Conservation (phyloP, 768 basidiomycete species). For the Trametes elegans region DNA sequence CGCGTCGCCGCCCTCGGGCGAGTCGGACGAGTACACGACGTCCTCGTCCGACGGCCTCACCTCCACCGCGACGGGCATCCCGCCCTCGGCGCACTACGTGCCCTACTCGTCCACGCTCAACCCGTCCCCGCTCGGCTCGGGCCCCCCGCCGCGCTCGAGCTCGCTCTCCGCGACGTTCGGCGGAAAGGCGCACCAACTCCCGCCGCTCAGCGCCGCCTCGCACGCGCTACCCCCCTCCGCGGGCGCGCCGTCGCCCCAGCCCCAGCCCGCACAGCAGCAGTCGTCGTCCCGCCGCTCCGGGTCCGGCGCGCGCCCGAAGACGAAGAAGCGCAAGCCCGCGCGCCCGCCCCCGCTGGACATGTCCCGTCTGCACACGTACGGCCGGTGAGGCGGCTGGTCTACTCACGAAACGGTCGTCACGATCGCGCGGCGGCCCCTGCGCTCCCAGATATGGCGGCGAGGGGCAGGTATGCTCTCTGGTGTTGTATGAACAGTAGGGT, state of each 20-base stretch:
- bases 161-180: conserved; percentile 18
- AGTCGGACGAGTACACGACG: conserved; percentile 10
- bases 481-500: too few species aligned
- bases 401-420: too few species aligned
- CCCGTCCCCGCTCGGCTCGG: conserved; percentile 14
- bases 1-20: conserved; percentile 16
- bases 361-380: conserved; percentile 18
- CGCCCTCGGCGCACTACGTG: conserved; percentile 17
- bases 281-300: neutral
- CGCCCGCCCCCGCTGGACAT: conserved; percentile 20
- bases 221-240: conserved; percentile 5
- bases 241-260: conserved; percentile 9
- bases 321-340: conserved; percentile 14
- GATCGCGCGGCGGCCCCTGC: conserved; percentile 13
- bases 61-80: conserved; percentile 16
- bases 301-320: conserved; percentile 8
- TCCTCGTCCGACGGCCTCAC: conserved; percentile 18
- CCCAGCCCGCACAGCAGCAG: too few species aligned
- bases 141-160: conserved; percentile 14
- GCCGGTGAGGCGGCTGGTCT: conserved; percentile 9
- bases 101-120: conserved; percentile 21
- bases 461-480: neutral
- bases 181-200: too few species aligned
- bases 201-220: conserved; percentile 8
- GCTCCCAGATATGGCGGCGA: too few species aligned